These are phyloP conservation scores for Balakata baccata DNA, from an alignment of 345 rosid species.

Conservation along the genomic window DNA sequence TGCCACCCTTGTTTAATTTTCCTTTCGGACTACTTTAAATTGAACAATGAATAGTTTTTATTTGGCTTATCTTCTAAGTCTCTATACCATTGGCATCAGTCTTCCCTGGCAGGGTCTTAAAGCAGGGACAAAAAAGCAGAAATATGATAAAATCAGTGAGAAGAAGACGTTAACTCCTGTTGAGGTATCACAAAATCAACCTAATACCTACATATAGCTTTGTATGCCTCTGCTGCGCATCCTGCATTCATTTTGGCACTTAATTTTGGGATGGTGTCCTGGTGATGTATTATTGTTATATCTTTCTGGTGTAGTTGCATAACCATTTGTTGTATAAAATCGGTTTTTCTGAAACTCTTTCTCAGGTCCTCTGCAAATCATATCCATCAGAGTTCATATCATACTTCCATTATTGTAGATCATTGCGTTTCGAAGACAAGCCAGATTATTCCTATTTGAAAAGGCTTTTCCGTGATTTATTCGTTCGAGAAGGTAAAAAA, in stretches of 20 bases:
- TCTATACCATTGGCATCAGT: slow-evolving; percentile 15
- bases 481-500: slow-evolving; percentile 28
- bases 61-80: slow-evolving; percentile 4
- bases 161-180: slow-evolving; percentile 32
- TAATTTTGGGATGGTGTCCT: background rate
- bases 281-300: background rate
- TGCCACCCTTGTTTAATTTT: background rate
- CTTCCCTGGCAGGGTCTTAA: slow-evolving; percentile 37
- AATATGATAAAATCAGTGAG: slow-evolving; percentile 32
- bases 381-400: slow-evolving; percentile 31
- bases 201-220: background rate
- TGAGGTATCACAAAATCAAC: slow-evolving; percentile 20
- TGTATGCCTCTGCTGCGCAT: background rate
- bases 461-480: slow-evolving; percentile 30
- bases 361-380: slow-evolving; percentile 30
- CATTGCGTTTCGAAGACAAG: slow-evolving; percentile 30
- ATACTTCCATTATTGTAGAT: slow-evolving; percentile 31
- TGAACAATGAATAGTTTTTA: background rate
- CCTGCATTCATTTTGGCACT: background rate
- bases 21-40: background rate
- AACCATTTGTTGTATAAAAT: background rate
- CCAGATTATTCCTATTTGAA: slow-evolving; percentile 32
- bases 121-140: slow-evolving; percentile 32
- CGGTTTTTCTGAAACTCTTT: background rate
- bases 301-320: background rate